phyloP scores from a whole-genome alignment of 176 grass and related monocot genomes.

The Rhynchospora pubera region DNA sequence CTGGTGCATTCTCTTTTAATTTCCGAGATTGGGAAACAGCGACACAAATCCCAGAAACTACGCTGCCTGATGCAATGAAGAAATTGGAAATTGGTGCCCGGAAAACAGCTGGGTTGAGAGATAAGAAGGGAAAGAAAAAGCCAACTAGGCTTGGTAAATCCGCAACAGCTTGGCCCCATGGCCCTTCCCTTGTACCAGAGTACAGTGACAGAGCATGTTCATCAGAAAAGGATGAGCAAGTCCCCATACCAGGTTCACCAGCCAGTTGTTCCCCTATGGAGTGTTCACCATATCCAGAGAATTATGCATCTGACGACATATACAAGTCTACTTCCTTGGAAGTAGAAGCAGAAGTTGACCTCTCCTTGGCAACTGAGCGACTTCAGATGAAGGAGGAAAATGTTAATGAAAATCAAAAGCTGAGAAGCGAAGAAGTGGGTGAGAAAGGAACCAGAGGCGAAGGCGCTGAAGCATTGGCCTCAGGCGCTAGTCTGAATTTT shows the following conservation, averaged over 20 bases:
- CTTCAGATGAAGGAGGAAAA: constrained; percentile 40
- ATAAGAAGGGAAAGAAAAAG: constrained; percentile 50
- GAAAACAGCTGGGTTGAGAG: constrained; percentile 45
- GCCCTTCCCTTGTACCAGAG: constrained; percentile 24
- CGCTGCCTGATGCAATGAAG: constrained; percentile 45
- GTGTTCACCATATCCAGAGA: constrained; percentile 56
- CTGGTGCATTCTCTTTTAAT: constrained; percentile 26
- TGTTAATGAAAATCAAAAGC: constrained; percentile 6
- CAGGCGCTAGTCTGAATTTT: constrained; percentile 44
- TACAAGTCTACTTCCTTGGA: constrained; percentile 6
- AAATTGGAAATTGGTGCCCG: constrained; percentile 51
- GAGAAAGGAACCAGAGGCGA: constrained; percentile 3
- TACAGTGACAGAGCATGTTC: constrained; percentile 14
- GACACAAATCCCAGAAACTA: constrained; percentile 26
- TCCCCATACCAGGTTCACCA: constrained; percentile 27
- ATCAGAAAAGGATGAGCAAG: constrained; percentile 3
- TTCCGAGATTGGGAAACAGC: constrained; percentile 18
- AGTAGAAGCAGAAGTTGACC: constrained; percentile 34
- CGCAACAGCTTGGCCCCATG: constrained; percentile 20
- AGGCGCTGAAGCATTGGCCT: constrained; percentile 29
- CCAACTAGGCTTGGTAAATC: constrained; percentile 38
- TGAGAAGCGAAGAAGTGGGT: constrained; percentile 20
- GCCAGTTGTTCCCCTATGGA: constrained; percentile 87
- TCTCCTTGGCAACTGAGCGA: constrained; percentile 45
- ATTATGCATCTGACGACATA: constrained; percentile 25